Evolutionary conservation across 805 yeast genomes (phyloP).

Genomic region (Candida orba): DNA sequence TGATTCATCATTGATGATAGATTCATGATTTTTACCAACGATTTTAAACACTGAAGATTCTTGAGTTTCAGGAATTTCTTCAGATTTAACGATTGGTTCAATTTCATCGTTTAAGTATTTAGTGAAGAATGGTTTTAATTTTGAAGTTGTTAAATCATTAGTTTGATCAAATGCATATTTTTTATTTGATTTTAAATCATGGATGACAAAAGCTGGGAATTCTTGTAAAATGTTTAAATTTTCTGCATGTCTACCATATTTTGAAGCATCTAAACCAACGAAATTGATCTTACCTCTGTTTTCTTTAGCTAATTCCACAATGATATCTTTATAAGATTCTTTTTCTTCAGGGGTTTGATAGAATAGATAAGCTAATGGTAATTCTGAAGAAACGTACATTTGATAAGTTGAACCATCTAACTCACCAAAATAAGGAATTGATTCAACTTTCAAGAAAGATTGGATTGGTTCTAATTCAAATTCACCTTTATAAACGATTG

Average conservation of each 20-base stretch:
- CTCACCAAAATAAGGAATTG: slow-evolving; percentile 83
- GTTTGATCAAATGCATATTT: slow-evolving; percentile 76
- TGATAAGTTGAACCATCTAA: slow-evolving; percentile 73
- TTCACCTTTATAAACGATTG: slow-evolving; percentile 25
- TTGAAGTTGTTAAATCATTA: slow-evolving; percentile 39
- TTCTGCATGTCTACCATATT: slow-evolving; percentile 81
- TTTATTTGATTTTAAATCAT: slow-evolving; percentile 56
- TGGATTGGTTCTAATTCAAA: slow-evolving; percentile 20
- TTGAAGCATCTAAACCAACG: slow-evolving; percentile 78
- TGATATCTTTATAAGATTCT: slow-evolving; percentile 41
- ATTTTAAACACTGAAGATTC: slow-evolving; percentile 65
- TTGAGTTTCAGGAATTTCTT: slow-evolving; percentile 79
- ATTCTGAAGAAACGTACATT: slow-evolving; percentile 59
- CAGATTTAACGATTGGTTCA: slow-evolving; percentile 73
- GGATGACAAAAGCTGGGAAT: slow-evolving; percentile 88
- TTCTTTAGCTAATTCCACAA: slow-evolving; percentile 61
- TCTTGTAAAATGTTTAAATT: slow-evolving; percentile 76
- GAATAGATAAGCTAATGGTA: slow-evolving; percentile 87
- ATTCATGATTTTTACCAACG: slow-evolving; percentile 80
- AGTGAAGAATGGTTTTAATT: slow-evolving; percentile 55
- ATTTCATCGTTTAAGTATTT: slow-evolving; percentile 58
- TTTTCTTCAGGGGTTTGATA: slow-evolving; percentile 65
- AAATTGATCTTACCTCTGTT: slow-evolving; percentile 77
- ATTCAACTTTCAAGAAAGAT: slow-evolving; percentile 41
- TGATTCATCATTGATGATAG: slow-evolving; percentile 44